Conservation (phyloP, 1,284 basidiomycete genomes). For the Inonotus obliquus region DNA sequence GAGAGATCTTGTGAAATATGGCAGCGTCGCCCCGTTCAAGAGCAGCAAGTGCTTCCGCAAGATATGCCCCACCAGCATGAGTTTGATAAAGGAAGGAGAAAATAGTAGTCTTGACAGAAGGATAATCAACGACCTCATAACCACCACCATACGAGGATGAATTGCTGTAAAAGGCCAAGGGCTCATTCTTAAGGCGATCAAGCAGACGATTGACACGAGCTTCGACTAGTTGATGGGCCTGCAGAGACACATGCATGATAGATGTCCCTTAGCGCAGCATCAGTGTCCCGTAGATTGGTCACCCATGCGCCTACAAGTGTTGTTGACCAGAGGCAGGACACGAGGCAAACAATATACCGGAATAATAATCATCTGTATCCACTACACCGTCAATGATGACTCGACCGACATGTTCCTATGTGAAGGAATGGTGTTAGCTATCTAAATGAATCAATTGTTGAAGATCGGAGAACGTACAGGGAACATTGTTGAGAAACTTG, state of each 20-base stretch:
- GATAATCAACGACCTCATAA: slow-evolving; percentile 19
- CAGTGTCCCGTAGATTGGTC: slow-evolving; percentile 22
- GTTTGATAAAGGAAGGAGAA: slow-evolving; percentile 19
- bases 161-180: slow-evolving; percentile 5
- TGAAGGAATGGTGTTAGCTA: neutral
- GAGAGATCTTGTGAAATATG: slow-evolving; percentile 8
- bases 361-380: slow-evolving; percentile 13
- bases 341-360: neutral
- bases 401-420: slow-evolving; percentile 21
- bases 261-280: slow-evolving; percentile 15
- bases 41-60: slow-evolving; percentile 13
- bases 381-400: slow-evolving; percentile 21
- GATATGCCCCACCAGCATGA: neutral
- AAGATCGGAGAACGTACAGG: slow-evolving; percentile 16
- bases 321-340: neutral
- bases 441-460: neutral
- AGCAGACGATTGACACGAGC: slow-evolving; percentile 17
- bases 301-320: slow-evolving; percentile 15
- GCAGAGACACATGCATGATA: slow-evolving; percentile 22
- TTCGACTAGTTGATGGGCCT: slow-evolving; percentile 18
- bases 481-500: slow-evolving; percentile 26
- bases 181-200: neutral
- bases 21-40: slow-evolving; percentile 19
- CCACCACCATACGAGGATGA: neutral
- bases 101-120: slow-evolving; percentile 9